Evolutionary conservation across 2,329 filamentous ascomycete species (phyloP).

Genomic region (Cordyceps sp.): DNA sequence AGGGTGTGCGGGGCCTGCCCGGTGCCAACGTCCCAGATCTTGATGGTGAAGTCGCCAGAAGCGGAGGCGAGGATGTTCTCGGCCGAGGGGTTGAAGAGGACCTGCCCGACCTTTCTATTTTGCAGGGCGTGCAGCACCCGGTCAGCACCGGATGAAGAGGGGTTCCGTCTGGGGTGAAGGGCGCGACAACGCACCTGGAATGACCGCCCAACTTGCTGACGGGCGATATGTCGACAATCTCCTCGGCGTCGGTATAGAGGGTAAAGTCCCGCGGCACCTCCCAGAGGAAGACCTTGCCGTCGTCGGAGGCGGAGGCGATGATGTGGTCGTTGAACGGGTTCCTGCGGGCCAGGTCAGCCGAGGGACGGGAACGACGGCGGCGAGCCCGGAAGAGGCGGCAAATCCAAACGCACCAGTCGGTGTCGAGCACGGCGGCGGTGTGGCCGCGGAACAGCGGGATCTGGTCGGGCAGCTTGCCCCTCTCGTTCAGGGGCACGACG

Average conservation of each 20-base stretch:
- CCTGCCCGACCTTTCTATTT: conserved; percentile 97
- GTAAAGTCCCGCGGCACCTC: conserved; percentile 80
- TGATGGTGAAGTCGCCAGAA: conserved; percentile 87
- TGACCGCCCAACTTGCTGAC: conserved; percentile 73
- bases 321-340: conserved; percentile 91
- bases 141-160: neutral
- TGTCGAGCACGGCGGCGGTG: conserved; percentile 89
- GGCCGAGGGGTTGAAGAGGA: conserved; percentile 92
- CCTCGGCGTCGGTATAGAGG: conserved; percentile 69
- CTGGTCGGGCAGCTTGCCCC: conserved; percentile 77
- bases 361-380: conserved; percentile 5
- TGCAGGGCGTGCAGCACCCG: too few species aligned
- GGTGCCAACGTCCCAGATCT: conserved; percentile 84
- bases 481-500: conserved; percentile 80
- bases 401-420: conserved; percentile 55
- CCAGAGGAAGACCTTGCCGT: conserved; percentile 96
- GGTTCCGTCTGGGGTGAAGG: neutral
- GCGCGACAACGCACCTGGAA: conserved; percentile 43
- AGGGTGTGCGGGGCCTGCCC: conserved; percentile 60
- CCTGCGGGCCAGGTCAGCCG: conserved; percentile 30
- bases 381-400: too few species aligned
- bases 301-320: conserved; percentile 86
- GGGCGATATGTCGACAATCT: conserved; percentile 66
- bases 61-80: conserved; percentile 91
- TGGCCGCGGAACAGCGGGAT: conserved; percentile 93